These are phyloP conservation scores for Zymoseptoria pseudotritici DNA, from an alignment of 2,329 filamentous ascomycete genomes.

Conservation along the genomic window DNA sequence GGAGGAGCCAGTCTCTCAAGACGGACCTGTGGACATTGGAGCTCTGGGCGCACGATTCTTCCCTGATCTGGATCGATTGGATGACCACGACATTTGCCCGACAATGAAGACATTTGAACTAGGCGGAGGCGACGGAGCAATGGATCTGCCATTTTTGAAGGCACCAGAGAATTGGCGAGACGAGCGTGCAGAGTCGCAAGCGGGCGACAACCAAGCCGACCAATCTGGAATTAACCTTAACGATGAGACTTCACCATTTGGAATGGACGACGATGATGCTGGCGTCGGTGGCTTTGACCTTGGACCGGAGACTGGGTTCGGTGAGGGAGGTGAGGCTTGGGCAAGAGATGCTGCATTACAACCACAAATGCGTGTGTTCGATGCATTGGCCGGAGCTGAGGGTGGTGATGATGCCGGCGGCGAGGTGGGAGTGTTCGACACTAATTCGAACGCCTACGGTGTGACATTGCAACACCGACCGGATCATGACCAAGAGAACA, in stretches of 20 bases:
- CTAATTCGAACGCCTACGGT: slow-evolving; percentile 59
- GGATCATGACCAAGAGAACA: slow-evolving; percentile 76
- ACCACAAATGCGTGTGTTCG: slow-evolving; percentile 75
- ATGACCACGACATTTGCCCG: slow-evolving; percentile 86
- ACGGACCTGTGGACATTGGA: slow-evolving; percentile 71
- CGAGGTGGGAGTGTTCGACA: slow-evolving; percentile 51
- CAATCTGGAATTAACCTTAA: slow-evolving; percentile 35
- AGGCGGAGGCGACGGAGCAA: slow-evolving; percentile 72
- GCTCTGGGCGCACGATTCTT: slow-evolving; percentile 76
- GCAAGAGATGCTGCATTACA: slow-evolving; percentile 81
- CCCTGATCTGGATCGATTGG: slow-evolving; percentile 66
- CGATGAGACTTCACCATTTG: slow-evolving; percentile 42
- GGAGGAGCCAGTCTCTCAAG: slow-evolving; percentile 38
- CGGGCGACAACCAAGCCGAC: slow-evolving; percentile 48
- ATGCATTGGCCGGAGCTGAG: slow-evolving; percentile 49
- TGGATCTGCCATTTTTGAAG: slow-evolving; percentile 88
- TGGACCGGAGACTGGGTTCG: slow-evolving; percentile 69
- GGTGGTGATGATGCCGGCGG: slow-evolving; percentile 39
- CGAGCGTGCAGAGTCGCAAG: slow-evolving; percentile 50
- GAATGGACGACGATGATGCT: slow-evolving; percentile 64
- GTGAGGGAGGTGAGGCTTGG: slow-evolving; percentile 94
- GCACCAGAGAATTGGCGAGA: slow-evolving; percentile 74
- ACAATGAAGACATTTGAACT: slow-evolving; percentile 91
- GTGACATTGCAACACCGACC: slow-evolving; percentile 63
- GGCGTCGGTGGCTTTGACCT: slow-evolving; percentile 56